Base-by-base conservation (phyloP, 1,284 basidiomycete genomes). In the Pulveroboletus sp. region DNA sequence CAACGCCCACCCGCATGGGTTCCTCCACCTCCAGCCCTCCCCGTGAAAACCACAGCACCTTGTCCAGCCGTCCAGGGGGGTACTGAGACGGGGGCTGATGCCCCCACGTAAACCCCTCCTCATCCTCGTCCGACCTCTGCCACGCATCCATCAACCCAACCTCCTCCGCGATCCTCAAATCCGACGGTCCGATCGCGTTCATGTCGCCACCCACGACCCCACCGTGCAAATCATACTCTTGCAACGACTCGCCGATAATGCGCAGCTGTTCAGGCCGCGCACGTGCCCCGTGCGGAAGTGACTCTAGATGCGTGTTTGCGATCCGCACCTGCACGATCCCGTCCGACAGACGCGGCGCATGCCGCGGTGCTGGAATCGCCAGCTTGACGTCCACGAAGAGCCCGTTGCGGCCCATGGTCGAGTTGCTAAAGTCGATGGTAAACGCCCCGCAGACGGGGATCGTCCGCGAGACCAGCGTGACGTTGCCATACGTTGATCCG, bases 271-370 rank as follows among this genome's bases (percentile, higher is more conserved):
- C 67, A 11, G 79, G 80, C 25, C 87, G 77, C 31, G 71, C 72
- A 17, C 60, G 47, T 22, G 72, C 71, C 1, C 85, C 85, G 1
- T 43, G 22, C 0, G 75, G 73, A 43, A 85, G 65, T 22, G 85
- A 86, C 71, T 90, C 87, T 49, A 90, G 74, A 65, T 90, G 87
- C 22, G 86, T 87, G 67, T 89, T 90, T 20, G 81, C 80, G 43
- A 90, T 70, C 29, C 86, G 78, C 59, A 89, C 53, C 29, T 77
- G 73, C 49, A 76, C 75, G 42, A 76, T 77, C 44, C 75, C 66
- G 35, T 71, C 65, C 45, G 67, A 65, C 24, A 71, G 60, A n/a
- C 72, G 68, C 2, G 64, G 39, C 2, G 65, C 62, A 39, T 72
- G 58, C 7, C 28, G 53, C 5, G 63, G 60, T 24, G 62, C 63